These are phyloP conservation scores for Geotrichum phurueaensis DNA, from an alignment of 1,139 yeast species.

Conservation along the genomic window DNA sequence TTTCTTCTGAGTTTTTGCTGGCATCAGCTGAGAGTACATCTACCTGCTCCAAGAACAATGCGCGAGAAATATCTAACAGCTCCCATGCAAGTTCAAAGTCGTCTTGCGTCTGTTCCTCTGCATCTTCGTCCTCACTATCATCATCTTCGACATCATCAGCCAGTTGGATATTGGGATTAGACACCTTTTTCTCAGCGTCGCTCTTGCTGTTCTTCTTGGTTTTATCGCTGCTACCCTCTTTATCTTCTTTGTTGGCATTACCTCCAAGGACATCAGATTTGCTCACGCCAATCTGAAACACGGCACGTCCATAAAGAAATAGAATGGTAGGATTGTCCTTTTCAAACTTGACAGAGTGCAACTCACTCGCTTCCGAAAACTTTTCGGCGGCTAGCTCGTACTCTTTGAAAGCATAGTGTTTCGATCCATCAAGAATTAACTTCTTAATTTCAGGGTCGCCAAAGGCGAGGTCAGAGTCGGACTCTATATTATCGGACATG, in stretches of 20 bases:
- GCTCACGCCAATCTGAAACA: conserved; percentile 71
- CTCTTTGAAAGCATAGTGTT: conserved; percentile 54
- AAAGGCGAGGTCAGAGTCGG: background rate
- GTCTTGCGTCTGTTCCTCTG: conserved; percentile 47
- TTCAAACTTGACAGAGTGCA: conserved; percentile 44
- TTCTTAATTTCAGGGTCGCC: conserved; percentile 37
- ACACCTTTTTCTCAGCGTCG: background rate
- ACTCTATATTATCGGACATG: background rate
- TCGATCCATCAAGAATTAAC: conserved; percentile 54
- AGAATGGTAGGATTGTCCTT: conserved; percentile 68
- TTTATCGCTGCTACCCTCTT: conserved; percentile 37
- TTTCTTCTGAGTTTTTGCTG: conserved; percentile 26
- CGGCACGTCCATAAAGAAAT: conserved; percentile 70
- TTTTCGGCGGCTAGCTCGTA: conserved; percentile 64
- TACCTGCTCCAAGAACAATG: conserved; percentile 49
- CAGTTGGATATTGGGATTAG: conserved; percentile 15
- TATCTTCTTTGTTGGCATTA: background rate
- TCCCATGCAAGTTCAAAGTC: conserved; percentile 91
- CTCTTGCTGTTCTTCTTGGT: conserved; percentile 34
- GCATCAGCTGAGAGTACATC: conserved; percentile 27
- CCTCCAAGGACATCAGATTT: conserved; percentile 75
- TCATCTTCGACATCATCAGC: conserved; percentile 38
- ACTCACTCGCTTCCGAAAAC: conserved; percentile 71
- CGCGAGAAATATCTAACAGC: conserved; percentile 67
- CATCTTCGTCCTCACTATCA: conserved; percentile 35